phyloP scores from a whole-genome alignment of 2,329 filamentous ascomycete genomes.

The Aspergillus novofumigatus region DNA sequence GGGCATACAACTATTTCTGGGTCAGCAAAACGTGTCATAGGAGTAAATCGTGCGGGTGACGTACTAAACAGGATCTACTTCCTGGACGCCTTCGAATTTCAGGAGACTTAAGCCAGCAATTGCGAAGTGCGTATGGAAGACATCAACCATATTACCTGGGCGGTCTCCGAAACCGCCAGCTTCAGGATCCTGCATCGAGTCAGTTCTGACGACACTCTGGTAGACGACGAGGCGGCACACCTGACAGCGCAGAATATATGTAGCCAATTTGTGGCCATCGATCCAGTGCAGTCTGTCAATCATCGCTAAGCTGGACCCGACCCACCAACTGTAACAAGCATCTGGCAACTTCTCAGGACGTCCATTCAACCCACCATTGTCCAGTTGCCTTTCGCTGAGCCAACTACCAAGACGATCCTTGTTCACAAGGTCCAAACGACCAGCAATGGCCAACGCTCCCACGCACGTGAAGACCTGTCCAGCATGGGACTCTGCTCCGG shows the following conservation, averaged over 20 bases:
- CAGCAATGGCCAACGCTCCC: constrained; percentile 78
- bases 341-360: constrained; percentile 93
- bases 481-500: constrained; percentile 89
- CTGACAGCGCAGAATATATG: constrained; percentile 84
- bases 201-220: not conserved
- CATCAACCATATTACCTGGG: constrained; percentile 92
- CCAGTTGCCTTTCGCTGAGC: constrained; percentile 88
- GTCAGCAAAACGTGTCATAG: constrained; percentile 8
- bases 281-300: constrained; percentile 90
- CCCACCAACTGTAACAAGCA: constrained; percentile 99
- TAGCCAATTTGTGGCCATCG: constrained; percentile 70
- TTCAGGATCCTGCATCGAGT: constrained; percentile 61
- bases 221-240: constrained; percentile 30
- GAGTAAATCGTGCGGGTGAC: constrained; percentile 18
- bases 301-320: constrained; percentile 85
- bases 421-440: constrained; percentile 75
- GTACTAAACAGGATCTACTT: constrained; percentile 85
- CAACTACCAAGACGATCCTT: constrained; percentile 78
- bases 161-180: constrained; percentile 83
- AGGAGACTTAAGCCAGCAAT: constrained; percentile 83
- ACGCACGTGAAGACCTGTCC: constrained; percentile 96
- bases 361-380: constrained; percentile 85
- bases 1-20: constrained; percentile 60
- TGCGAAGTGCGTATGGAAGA: constrained; percentile 92
- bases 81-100: constrained; percentile 68